Evolutionary conservation across 1,284 basidiomycete species (phyloP), one percentile per base, ranked within the genome.

Genomic region (Neolentinus lepideus): DNA sequence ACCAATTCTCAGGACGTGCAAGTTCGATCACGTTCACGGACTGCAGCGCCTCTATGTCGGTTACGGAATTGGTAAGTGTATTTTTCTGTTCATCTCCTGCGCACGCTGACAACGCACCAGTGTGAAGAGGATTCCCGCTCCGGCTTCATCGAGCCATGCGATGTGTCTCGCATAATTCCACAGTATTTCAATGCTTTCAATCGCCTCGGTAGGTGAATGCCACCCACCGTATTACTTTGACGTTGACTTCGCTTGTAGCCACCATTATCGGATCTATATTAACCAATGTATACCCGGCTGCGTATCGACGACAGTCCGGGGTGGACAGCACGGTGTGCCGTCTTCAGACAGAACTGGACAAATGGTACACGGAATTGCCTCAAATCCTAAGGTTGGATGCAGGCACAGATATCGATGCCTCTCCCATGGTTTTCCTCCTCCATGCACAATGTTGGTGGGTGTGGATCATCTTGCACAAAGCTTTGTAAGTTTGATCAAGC

Each of bases 361-460:
- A 83, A 61, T 93, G 91, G 90, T 86, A 84, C 64, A 70, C 88
- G 47, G 82, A 85, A 26, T 76, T 94, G 1, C 85, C 88, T 0
- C 78, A 81, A 33, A 80, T 88, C 64, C 70, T 94, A 14, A 79
- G 80, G 29, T 81, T 79, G 61, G 84, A 87, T 57, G 8, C 45
- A 19, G 45, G 21, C n/a, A 25, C 10, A 47, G 71, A 79, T 33
- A 75, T 75, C 33, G 72, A 69, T 11, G 64, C 66, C 53, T 77
- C 72, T 60, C 68, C 66, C 43, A 64, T 67, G 12, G 65, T 71
- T 27, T 73, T 79, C 21, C 72, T 78, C 0, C 85, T 86, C 2
- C 84, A 90, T 62, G 72, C 91, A 26, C 69, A 90, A 64, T 93
- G 92, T 64, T 94, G 91, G 88, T 89, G 85, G 64, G 81, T 88